Evolutionary conservation across 345 rosid species (phyloP).

Genomic region (Xanthoceras sorbifolium): DNA sequence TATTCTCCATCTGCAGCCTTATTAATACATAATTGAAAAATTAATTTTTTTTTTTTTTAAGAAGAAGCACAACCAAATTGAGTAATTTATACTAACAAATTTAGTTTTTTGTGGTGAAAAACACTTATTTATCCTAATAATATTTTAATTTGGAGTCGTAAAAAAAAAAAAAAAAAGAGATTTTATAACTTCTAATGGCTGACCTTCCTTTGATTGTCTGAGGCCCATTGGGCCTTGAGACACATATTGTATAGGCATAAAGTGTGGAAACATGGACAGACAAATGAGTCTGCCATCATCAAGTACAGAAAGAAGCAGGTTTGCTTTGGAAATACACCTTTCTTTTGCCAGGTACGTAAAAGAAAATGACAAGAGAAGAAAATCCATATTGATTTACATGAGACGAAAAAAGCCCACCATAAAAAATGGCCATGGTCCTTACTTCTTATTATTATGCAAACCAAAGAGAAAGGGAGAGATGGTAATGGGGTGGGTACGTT

Average conservation of each 20-base stretch:
- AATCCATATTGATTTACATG: neutral
- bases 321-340: constrained; percentile 17
- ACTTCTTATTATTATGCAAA: too few species aligned
- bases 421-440: neutral
- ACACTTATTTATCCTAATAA: too few species aligned
- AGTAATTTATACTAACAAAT: too few species aligned
- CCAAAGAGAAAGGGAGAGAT: neutral
- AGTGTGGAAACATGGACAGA: neutral
- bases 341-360: constrained; percentile 1
- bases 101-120: too few species aligned
- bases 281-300: neutral
- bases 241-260: neutral
- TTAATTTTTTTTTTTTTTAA: too few species aligned
- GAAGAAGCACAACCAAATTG: neutral
- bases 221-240: neutral
- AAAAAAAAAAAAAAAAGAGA: too few species aligned
- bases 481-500: neutral
- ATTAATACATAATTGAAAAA: neutral
- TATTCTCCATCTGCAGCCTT: neutral
- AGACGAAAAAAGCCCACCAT: neutral
- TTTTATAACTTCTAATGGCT: too few species aligned
- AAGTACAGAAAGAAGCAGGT: constrained; percentile 6
- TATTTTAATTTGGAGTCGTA: too few species aligned
- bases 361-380: constrained; percentile 19
- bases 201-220: neutral